Base-by-base conservation (phyloP, 1,284 basidiomycete species). In the Golubevia sp. region DNA sequence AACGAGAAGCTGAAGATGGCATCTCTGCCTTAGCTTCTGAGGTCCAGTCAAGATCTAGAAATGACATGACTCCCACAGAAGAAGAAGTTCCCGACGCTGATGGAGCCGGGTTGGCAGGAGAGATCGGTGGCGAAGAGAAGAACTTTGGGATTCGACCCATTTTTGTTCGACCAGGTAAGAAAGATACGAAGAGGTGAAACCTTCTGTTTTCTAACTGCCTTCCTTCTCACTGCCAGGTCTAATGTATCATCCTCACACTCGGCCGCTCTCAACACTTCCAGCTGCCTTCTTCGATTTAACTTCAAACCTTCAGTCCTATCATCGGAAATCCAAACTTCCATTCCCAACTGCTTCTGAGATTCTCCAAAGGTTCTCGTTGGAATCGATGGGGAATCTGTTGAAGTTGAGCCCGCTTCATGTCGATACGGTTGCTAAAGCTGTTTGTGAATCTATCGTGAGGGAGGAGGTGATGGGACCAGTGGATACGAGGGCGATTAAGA, bases 231-330 rank as follows among this genome's bases (percentile, higher is more conserved):
- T 21, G 21, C 20, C n/a, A n/a, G n/a, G n/a, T n/a, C n/a, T n/a
- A 59, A 93, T 99, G 82, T 98, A 98, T 85, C 94, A 98, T 80
- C 92, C 96, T 3, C 94, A 97, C 84, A 87, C 90, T 66, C 90
- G 94, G 38, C 96, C 97, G 5, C 83, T 94, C 54, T 91, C 92
- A 2, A 92, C 94, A 15, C 90, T 94, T 30, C 88, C 92, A 49
- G 94, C 96, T 0, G 91, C 92, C 1, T 82, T 94, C 56, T 87
- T 97, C 55, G 92, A 94, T 78, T 85, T 95, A 8, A 77, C 77
- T 15, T 62, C 70, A 26, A 66, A 69, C 6, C 49, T 79, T 13
- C 80, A 83, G 62, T 59, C 60, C 15, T 27, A 53, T 54, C 66
- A 38, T 67, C 62, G 6, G 55, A 61, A 3, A 30, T 71, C 27